These are phyloP conservation scores for Didymella arachidicola DNA, from an alignment of 2,329 filamentous ascomycete species.

Conservation along the genomic window DNA sequence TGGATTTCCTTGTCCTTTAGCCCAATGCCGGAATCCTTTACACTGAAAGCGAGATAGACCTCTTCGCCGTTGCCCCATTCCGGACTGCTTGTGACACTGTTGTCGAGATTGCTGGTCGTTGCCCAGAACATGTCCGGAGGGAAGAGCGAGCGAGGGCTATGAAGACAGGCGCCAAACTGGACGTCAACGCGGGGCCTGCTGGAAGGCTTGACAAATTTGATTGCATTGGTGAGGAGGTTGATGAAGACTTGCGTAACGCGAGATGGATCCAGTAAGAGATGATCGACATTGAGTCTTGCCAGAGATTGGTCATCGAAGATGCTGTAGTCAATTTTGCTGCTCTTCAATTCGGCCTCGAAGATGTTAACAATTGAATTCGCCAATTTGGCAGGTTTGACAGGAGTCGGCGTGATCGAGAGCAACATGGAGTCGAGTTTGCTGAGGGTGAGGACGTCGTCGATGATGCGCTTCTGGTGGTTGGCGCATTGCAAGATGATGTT, in stretches of 20 bases:
- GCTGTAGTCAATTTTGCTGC: constrained; percentile 40
- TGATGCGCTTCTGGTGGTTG: constrained; percentile 58
- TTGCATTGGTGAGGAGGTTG: constrained; percentile 70
- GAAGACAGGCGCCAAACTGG: constrained; percentile 45
- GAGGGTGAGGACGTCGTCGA: constrained; percentile 57
- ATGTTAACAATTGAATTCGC: constrained; percentile 49
- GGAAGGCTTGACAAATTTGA: constrained; percentile 53
- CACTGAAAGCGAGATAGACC: constrained; percentile 50
- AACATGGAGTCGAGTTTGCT: constrained; percentile 57
- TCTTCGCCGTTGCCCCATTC: constrained; percentile 52
- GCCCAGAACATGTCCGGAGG: constrained; percentile 43
- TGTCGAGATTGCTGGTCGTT: constrained; percentile 31
- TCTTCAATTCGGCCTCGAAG: constrained; percentile 50
- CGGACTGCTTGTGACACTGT: constrained; percentile 34
- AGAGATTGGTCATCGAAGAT: constrained; percentile 51
- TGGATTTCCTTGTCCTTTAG: constrained; percentile 51
- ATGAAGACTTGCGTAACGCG: constrained; percentile 74
- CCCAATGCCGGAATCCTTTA: constrained; percentile 54
- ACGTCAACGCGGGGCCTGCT: constrained; percentile 49
- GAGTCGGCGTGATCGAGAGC: constrained; percentile 53
- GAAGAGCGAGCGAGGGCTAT: constrained; percentile 38
- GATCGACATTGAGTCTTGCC: constrained; percentile 46
- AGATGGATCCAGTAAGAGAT: constrained; percentile 54
- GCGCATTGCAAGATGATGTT: constrained; percentile 57
- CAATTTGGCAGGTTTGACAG: constrained; percentile 48